Base-by-base conservation (phyloP, 768 basidiomycete species). In the Pisolithus microcarpus region DNA sequence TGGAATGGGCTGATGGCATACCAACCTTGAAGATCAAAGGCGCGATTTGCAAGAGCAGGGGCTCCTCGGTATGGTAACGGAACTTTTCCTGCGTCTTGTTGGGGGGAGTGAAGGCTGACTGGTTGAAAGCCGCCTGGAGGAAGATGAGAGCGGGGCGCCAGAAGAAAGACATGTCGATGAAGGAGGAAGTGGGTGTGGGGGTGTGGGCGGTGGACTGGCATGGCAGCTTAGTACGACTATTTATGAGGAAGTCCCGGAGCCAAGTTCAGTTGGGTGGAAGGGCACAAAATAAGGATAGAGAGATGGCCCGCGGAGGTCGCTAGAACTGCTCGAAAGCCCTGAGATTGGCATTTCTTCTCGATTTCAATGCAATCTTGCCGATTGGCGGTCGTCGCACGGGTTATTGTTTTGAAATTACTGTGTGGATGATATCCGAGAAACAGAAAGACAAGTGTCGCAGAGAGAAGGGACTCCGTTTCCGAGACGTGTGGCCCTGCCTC, bases 21-120 rank as follows among this genome's bases (percentile, higher is more conserved):
- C 9, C 51, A 55, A 77, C 81, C 66, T 76, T 76, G 68, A 82
- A 80, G 18, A 82, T 69, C 4, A 75, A 51, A 2, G 81, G 78
- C 0, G 80, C 81, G 26, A 82, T 76, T 49, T 77, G 77, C 36
- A 82, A 68, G 39, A 79, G 68, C 56, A 71, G 74, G 36, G 74
- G 65, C 60, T 77, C 75, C 16, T 78, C 68, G 0, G 75, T 79
- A 60, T 80, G 75, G 58, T 80, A 82, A 5, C 80, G 68, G 8
- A 68, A 69, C 49, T 78, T 78, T 31, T 60, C 51, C 0, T 70
- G 73, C 0, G 79, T 78, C 9, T 77, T 77, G 59, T 82, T 79
- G 1, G 81, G 81, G 0, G 81, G 79, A 0, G 76, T 77, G 56
- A 71, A 77, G 0, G 78, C 81, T 0, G 72, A 56, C 36, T 79